Evolutionary conservation across 345 rosid species (phyloP), one percentile per base, ranked within the genome.

Genomic region (Conringia planisiliqua): DNA sequence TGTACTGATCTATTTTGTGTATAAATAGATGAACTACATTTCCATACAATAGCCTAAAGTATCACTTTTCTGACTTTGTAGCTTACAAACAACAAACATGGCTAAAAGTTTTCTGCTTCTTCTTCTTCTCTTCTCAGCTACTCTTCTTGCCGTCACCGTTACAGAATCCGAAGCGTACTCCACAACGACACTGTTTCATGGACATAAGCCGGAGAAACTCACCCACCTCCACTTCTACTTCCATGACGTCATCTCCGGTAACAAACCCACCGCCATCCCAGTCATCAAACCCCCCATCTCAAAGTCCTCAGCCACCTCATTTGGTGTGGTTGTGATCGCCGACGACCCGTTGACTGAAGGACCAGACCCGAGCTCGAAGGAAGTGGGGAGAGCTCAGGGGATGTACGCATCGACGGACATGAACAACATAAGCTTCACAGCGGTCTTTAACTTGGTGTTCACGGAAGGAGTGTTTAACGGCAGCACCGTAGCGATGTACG

Each of bases 361-460:
- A 24, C 85, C 90, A 0, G 76, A 83, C 7, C 60, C 24, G 47
- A 73, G 65, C 73, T 88, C 93, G n/a, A 80, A 79, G 18, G 30
- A 78, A 22, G 84, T 88, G 7, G 89, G 93, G 30, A 82, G 79
- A 18, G 93, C 88, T 9, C 86, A 86, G 57, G 88, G 91, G 48
- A 71, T 86, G 51, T 88, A 85, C 14, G 71, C 80, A 11, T 61
- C 69, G 0, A 80, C 88, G 1, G 78, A 82, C 10, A 88, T 65
- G 62, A 10, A 58, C 6, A 84, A 70, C 6, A 0, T 77, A 3
- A 77, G 83, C 11, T 65, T 88, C 10, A 54, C 86, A 4, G 83
- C 85, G 89, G 86, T 78, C 9, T 72, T 82, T 76, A 85, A 85
- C 78, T 81, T 86, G 10, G 85, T 44, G 26, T 88, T 88, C 82